Evolutionary conservation across 2,329 filamentous ascomycete species (phyloP).

Genomic region (Fusarium sambucinum): DNA sequence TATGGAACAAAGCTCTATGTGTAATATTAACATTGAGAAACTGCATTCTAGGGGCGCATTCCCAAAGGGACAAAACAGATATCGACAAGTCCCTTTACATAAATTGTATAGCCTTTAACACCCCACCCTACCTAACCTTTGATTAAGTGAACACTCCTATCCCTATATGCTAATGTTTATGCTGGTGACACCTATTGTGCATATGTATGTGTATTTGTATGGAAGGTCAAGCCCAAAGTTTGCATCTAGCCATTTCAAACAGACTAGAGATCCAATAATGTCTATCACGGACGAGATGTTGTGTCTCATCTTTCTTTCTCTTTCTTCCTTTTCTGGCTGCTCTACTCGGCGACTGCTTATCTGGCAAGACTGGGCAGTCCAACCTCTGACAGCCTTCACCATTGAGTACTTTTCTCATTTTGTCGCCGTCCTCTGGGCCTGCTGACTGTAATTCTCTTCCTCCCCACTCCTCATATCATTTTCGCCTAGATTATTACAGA

Average conservation of each 20-base stretch:
- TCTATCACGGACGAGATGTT: slow-evolving; percentile 34
- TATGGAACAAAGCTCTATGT: slow-evolving; percentile 29
- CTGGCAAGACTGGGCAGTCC: slow-evolving; percentile 5
- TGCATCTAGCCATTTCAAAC: slow-evolving; percentile 28
- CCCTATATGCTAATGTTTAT: slow-evolving; percentile 27
- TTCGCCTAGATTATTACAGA: slow-evolving; percentile 46
- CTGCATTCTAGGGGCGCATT: slow-evolving; percentile 30
- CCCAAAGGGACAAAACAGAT: slow-evolving; percentile 21
- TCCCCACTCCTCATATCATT: slow-evolving; percentile 13
- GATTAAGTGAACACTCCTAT: slow-evolving; percentile 21
- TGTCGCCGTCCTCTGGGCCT: slow-evolving; percentile 17
- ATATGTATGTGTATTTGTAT: slow-evolving; percentile 36
- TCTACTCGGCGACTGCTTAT: slow-evolving; percentile 2
- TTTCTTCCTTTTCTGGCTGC: slow-evolving; percentile 16
- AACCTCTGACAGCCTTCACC: not conserved
- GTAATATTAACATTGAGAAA: slow-evolving; percentile 37
- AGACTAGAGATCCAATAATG: slow-evolving; percentile 40
- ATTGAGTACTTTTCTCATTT: slow-evolving; percentile 11
- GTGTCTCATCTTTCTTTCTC: slow-evolving; percentile 12
- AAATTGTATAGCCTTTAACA: slow-evolving; percentile 12
- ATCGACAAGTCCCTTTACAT: slow-evolving; percentile 31
- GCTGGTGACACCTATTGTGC: slow-evolving; percentile 30
- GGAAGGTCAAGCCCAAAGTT: slow-evolving; percentile 36
- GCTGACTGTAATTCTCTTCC: slow-evolving; percentile 30
- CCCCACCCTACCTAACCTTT: slow-evolving; percentile 7